phyloP scores from a whole-genome alignment of 352 stramenopile species.

The Globisporangium lucens region DNA sequence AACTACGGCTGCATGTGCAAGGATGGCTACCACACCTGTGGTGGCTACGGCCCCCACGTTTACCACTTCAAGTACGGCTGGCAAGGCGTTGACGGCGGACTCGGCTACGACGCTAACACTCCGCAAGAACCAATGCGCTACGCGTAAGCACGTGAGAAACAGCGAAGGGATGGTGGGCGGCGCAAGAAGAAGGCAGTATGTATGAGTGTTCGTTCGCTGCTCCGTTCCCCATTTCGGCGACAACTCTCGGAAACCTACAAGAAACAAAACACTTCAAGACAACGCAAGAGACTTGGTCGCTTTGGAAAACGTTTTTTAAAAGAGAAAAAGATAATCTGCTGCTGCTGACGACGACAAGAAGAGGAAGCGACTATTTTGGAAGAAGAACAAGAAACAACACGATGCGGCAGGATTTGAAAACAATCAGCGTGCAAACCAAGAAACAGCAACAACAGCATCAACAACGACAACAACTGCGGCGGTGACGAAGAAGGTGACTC shows the following conservation, averaged over 20 bases:
- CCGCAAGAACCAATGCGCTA: conserved; percentile 18
- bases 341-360: neutral
- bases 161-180: neutral
- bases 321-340: conserved; percentile 16
- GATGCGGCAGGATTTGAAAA: conserved; percentile 9
- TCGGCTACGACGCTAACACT: conserved; percentile 23
- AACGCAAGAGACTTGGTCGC: neutral
- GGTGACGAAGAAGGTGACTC: neutral
- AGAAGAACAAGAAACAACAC: conserved; percentile 9
- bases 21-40: conserved; percentile 51
- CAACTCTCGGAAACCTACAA: neutral
- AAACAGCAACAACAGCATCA: conserved; percentile 2
- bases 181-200: conserved; percentile 16
- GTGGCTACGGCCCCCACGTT: conserved; percentile 41
- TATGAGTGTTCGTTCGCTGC: conserved; percentile 17
- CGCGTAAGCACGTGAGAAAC: conserved; percentile 5
- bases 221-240: neutral
- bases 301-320: conserved; percentile 6
- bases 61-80: conserved; percentile 86
- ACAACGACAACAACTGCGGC: conserved; percentile 3
- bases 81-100: conserved; percentile 51
- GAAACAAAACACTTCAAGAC: neutral
- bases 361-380: conserved; percentile 13
- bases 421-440: conserved; percentile 7
- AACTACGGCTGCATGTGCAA: conserved; percentile 67